Conservation (phyloP, 257 asterid species). For the Petunia secreta region DNA sequence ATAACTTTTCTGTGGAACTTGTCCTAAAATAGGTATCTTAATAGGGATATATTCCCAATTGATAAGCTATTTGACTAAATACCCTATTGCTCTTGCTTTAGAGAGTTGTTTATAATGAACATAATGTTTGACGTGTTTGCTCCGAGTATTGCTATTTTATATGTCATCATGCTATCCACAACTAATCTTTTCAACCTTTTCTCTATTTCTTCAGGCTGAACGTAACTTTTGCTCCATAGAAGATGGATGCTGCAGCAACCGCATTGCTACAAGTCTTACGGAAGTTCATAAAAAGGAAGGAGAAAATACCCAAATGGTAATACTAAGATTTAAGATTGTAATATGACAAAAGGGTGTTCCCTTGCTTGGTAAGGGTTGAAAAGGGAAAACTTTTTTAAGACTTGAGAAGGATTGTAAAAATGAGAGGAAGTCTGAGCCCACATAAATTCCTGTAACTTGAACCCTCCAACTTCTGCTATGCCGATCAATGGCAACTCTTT, state of each 20-base stretch:
- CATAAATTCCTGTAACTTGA: background rate
- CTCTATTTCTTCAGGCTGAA: slow-evolving; percentile 57
- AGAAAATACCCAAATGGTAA: slow-evolving; percentile 66
- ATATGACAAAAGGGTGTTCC: slow-evolving; percentile 4
- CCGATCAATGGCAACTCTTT: slow-evolving; percentile 5
- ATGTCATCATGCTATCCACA: background rate
- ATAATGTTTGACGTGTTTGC: background rate
- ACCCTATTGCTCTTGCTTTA: slow-evolving; percentile 15
- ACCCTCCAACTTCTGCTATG: background rate
- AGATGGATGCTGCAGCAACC: slow-evolving; percentile 43
- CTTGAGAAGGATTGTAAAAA: background rate
- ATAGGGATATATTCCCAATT: background rate
- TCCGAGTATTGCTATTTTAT: slow-evolving; percentile 3
- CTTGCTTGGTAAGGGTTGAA: slow-evolving; percentile 19
- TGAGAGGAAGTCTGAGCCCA: background rate
- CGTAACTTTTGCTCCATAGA: slow-evolving; percentile 24
- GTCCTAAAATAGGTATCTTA: background rate
- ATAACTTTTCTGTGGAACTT: background rate
- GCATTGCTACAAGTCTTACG: slow-evolving; percentile 48
- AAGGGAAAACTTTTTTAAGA: background rate
- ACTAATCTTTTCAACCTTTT: background rate
- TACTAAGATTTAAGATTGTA: background rate
- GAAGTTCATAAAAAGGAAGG: slow-evolving; percentile 51
- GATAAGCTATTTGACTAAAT: slow-evolving; percentile 10
- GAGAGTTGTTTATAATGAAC: background rate